Base-by-base conservation (phyloP, 2,329 filamentous ascomycete species). In the Sarocladium brachiariae region DNA sequence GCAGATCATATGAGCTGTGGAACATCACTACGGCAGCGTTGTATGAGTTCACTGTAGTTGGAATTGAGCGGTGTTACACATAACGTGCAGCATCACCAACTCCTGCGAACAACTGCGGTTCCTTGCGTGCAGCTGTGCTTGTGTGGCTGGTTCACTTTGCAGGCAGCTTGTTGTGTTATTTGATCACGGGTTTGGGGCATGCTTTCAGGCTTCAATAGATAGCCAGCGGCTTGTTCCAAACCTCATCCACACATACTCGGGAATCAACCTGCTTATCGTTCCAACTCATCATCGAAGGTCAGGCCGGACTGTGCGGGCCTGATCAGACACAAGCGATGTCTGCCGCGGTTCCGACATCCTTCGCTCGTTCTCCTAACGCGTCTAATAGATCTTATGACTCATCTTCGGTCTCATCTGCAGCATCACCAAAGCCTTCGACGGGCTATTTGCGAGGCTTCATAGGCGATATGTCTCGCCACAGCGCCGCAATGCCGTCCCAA, bases 351-450 rank as follows among this genome's bases (percentile, higher is more conserved):
- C 78, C 83, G 68, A 78, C 74, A 63, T 67, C 73, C 47, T 83
- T 78, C 64, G 68, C 77, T 60, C 79, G 78, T 66, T 83, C 80
- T 52, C 80, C 81, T 54, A 81, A 81, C 65, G 73, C 71, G 54
- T 81, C 79, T 56, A 77, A 74, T 55, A 73, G 75, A 64, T 82
- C 79, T 57, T 83, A 81, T 73, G 78, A 81, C 66, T 83, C 80
- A 53, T 82, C 80, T 10, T 81, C 80, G 45, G 77, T 81, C 58
- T 81, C 80, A 23, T 82, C 80, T 52, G 75, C 78, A 51, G 76
- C 79, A 24, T 84, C 81, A 18, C 80, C 80, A 47, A 75, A 74
- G 57, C 72, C 74, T 51, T 69, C 75, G 51, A 67, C 73, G 54
- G 73, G 76, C 59, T 79, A 79, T 61, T 64, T 77, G 3, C 58